phyloP scores from a whole-genome alignment of 441 rosid genomes.

The Populus hybrid region DNA sequence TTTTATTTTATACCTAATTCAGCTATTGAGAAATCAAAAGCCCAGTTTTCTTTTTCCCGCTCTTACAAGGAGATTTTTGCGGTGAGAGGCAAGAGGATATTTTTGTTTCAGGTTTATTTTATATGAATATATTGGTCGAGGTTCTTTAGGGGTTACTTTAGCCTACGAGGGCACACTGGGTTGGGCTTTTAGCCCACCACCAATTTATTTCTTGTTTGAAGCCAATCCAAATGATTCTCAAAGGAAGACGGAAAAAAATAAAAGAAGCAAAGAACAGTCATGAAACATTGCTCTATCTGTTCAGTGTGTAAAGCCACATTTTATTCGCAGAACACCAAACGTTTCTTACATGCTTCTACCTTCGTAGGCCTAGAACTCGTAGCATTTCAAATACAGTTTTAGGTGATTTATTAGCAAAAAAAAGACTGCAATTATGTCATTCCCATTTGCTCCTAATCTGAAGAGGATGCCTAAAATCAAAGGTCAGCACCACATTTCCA shows the following conservation, averaged over 20 bases:
- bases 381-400: no score
- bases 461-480: constrained; percentile 35
- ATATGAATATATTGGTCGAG: no score
- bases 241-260: not conserved
- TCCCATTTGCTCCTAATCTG: constrained; percentile 41
- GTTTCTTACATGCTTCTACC: no score
- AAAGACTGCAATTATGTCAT: not conserved
- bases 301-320: no score
- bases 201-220: not conserved
- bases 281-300: no score
- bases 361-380: no score
- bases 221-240: not conserved
- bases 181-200: not conserved
- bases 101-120: not conserved
- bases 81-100: not conserved
- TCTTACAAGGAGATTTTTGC: not conserved
- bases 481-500: constrained; percentile 29
- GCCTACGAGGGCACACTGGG: not conserved
- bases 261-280: no score
- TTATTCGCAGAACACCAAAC: no score
- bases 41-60: not conserved
- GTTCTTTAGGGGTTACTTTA: not conserved
- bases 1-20: constrained; percentile 38
- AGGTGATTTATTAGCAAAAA: not conserved
- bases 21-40: not conserved